These are phyloP conservation scores for Microcera coccophila DNA, from an alignment of 2,329 filamentous ascomycete species.

Conservation along the genomic window DNA sequence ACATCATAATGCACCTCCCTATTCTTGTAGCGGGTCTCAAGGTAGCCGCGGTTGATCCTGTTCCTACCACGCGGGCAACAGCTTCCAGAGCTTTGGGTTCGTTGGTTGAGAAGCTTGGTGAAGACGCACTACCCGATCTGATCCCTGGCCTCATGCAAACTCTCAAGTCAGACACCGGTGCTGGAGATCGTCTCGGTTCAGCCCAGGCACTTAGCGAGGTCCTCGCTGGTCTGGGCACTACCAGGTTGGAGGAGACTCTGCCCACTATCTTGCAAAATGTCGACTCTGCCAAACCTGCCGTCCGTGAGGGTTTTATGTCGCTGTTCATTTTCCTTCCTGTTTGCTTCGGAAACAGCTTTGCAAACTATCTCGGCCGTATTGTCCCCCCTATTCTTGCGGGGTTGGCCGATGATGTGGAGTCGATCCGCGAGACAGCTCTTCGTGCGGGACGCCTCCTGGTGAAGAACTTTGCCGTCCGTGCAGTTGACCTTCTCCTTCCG, in stretches of 20 bases:
- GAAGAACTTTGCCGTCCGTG: conserved; percentile 95
- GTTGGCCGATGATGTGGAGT: conserved; percentile 91
- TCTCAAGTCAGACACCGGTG: conserved; percentile 93
- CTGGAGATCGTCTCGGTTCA: conserved; percentile 91
- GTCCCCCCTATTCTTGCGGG: conserved; percentile 93
- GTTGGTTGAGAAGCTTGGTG: conserved; percentile 95
- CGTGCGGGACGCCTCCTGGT: conserved; percentile 90
- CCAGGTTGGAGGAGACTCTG: conserved; percentile 88
- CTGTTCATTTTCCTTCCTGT: conserved; percentile 98
- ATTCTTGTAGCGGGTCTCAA: conserved; percentile 89
- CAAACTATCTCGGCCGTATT: conserved; percentile 90
- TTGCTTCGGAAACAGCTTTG: conserved; percentile 98
- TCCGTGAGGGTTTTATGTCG: conserved; percentile 98
- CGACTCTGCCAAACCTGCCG: conserved; percentile 80
- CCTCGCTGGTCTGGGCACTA: conserved; percentile 87
- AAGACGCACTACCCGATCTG: conserved; percentile 92
- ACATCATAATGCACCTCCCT: conserved; percentile 84
- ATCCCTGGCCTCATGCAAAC: conserved; percentile 97
- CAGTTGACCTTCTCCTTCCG: conserved; percentile 88
- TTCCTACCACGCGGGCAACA: conserved; percentile 92
- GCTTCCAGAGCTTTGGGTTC: conserved; percentile 94
- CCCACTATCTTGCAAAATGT: conserved; percentile 97
- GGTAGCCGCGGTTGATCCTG: conserved; percentile 85
- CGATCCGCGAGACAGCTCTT: conserved; percentile 93
- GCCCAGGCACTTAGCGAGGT: conserved; percentile 96